phyloP scores from a whole-genome alignment of 768 basidiomycete species.

The Kwoniella europaea region DNA sequence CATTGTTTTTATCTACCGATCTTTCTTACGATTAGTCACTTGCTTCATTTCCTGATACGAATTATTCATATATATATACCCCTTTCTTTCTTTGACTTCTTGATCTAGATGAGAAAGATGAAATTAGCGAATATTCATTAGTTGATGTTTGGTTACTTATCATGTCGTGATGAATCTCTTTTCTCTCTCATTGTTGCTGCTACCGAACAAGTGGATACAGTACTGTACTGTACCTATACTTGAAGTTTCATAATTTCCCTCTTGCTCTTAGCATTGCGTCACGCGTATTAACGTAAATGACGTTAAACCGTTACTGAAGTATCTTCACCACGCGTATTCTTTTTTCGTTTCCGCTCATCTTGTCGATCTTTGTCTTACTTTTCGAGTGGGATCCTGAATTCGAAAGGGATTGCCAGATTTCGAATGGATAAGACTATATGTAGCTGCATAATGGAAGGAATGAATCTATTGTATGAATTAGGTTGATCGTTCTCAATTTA shows the following conservation, averaged over 20 bases:
- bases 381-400: not conserved
- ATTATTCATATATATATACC: not conserved
- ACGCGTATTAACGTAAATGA: slow-evolving; percentile 1
- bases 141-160: too few relatives aligned
- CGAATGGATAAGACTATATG: not conserved
- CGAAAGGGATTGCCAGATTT: not conserved
- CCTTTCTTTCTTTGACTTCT: not conserved
- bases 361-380: slow-evolving; percentile 16
- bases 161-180: not conserved
- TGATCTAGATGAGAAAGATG: not conserved
- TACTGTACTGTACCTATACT: too few relatives aligned
- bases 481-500: not conserved
- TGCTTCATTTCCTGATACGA: not conserved
- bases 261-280: not conserved
- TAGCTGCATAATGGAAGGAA: too few relatives aligned
- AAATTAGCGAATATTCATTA: too few relatives aligned
- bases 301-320: slow-evolving; percentile 6
- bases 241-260: not conserved
- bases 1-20: not conserved
- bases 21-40: not conserved
- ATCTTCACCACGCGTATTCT: not conserved
- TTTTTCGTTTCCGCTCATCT: not conserved
- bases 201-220: not conserved
- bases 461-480: too few relatives aligned
- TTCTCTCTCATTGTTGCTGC: not conserved